A percentile compares a stretch with the other conserved stretches of the same genome.
Evolutionary conservation across 208 protist species (phyloP).

Genomic region (Leishmania tarentolae): DNA sequence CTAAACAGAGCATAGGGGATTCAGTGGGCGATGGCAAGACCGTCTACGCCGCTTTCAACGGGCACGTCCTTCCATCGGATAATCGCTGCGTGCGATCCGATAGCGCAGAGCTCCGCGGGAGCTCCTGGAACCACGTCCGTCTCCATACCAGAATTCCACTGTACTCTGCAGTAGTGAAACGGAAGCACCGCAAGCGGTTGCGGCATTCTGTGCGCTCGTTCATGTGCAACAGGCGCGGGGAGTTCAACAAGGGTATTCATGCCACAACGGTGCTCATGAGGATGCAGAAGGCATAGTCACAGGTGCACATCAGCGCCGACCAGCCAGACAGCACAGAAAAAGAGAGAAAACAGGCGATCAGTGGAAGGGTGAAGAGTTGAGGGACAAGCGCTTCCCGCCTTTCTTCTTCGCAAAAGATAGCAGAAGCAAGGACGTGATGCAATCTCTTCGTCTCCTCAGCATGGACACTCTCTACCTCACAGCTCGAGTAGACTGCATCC

Average conservation of each 20-base stretch:
- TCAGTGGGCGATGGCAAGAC: not conserved
- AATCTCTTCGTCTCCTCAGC: too few relatives aligned
- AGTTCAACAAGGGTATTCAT: not conserved
- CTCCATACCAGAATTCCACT: not conserved
- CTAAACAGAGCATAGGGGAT: not conserved
- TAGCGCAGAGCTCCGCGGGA: not conserved
- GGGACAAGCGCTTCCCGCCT: too few relatives aligned
- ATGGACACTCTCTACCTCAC: too few relatives aligned
- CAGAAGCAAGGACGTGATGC: not conserved
- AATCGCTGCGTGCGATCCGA: not conserved
- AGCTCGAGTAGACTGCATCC: too few relatives aligned
- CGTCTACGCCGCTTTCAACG: not conserved
- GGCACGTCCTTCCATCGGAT: not conserved
- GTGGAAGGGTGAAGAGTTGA: too few relatives aligned
- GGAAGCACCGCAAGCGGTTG: not conserved
- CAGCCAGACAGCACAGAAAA: not conserved
- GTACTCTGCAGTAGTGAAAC: not conserved
- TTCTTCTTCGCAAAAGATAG: not conserved
- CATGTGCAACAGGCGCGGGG: not conserved
- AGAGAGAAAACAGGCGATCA: not conserved
- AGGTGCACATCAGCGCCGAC: not conserved
- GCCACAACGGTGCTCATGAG: not conserved
- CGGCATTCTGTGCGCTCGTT: not conserved
- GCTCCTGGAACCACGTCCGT: not conserved
- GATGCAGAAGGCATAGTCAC: not conserved